Conservation (phyloP, 257 asterid species). For the Solanum chmielewskii region DNA sequence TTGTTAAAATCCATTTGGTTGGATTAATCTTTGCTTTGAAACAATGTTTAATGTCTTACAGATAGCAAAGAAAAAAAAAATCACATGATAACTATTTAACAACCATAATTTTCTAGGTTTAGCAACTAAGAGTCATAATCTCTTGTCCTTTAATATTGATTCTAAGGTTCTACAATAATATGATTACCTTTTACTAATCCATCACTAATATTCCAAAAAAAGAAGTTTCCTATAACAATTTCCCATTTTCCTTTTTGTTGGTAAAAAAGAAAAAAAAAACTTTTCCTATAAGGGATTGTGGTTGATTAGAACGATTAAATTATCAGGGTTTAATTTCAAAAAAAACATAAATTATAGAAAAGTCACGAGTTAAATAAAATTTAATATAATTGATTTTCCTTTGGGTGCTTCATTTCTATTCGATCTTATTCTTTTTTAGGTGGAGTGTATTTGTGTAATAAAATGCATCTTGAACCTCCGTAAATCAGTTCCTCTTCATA, state of each 20-base stretch:
- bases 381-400: neutral
- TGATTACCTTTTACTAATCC: neutral
- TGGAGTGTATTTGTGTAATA: neutral
- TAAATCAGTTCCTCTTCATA: too few species aligned
- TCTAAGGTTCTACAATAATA: neutral
- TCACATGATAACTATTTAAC: conserved; percentile 33
- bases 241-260: neutral
- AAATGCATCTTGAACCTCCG: neutral
- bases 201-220: neutral
- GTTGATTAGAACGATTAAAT: neutral
- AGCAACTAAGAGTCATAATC: neutral
- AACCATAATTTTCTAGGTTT: conserved; percentile 11
- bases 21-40: conserved; percentile 44
- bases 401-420: neutral
- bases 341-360: neutral
- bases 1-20: conserved; percentile 4
- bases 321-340: neutral
- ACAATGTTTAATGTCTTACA: conserved; percentile 16
- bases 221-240: neutral
- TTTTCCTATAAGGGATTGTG: neutral
- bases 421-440: neutral
- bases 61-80: neutral
- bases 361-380: neutral
- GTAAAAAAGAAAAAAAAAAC: too few species aligned
- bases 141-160: neutral